Evolutionary conservation across 345 rosid genomes (phyloP).

Genomic region (Acer campestre): DNA sequence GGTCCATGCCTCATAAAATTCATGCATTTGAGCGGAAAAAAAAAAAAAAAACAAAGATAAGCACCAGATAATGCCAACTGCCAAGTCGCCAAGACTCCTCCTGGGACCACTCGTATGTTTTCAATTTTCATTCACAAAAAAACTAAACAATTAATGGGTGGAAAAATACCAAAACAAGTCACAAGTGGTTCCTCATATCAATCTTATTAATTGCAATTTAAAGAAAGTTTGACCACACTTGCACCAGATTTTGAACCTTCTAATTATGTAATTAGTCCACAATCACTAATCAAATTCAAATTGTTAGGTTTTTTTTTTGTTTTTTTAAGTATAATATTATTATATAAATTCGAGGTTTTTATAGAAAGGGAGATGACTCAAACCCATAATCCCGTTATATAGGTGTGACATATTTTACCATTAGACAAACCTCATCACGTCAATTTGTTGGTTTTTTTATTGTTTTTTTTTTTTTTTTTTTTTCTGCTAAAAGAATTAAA

Average conservation of each 20-base stretch:
- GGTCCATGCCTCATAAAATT: too few relatives aligned
- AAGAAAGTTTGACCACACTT: not conserved
- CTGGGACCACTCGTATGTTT: not conserved
- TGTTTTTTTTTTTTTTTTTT: not conserved
- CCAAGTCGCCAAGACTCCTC: too few relatives aligned
- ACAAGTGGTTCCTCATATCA: not conserved
- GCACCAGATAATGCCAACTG: too few relatives aligned
- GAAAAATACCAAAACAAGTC: not conserved
- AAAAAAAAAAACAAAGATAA: too few relatives aligned
- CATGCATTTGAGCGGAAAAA: too few relatives aligned
- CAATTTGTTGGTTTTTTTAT: too few relatives aligned
- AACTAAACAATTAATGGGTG: not conserved
- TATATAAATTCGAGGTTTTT: too few relatives aligned
- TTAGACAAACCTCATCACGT: too few relatives aligned
- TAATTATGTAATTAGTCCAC: not conserved
- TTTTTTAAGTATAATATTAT: too few relatives aligned
- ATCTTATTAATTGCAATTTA: not conserved
- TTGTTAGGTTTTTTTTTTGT: not conserved
- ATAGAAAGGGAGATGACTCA: rapidly evolving
- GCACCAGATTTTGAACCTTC: slow-evolving; percentile 9
- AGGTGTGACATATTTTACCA: too few relatives aligned
- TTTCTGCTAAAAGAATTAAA: not conserved
- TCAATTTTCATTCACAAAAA: not conserved
- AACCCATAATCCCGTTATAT: too few relatives aligned
- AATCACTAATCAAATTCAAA: not conserved